Evolutionary conservation across 345 rosid genomes (phyloP).

Genomic region (Hibiscus syriacus): DNA sequence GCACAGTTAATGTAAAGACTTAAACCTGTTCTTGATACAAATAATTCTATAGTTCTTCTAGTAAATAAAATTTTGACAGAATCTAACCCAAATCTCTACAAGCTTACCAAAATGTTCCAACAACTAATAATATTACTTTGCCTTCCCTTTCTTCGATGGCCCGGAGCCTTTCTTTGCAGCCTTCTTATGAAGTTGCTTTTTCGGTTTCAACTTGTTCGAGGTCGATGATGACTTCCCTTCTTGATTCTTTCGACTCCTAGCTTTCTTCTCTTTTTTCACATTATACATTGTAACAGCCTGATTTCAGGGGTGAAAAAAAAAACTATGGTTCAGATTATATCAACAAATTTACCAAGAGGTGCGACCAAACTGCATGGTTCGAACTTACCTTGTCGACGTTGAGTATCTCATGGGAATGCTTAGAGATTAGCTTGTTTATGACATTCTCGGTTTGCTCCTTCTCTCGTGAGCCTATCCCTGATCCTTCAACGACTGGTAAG

Average conservation of each 20-base stretch:
- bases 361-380: neutral
- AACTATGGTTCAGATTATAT: neutral
- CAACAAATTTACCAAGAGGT: neutral
- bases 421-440: conserved; percentile 64
- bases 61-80: neutral
- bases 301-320: conserved; percentile 4
- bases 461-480: conserved; percentile 51
- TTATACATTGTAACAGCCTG: conserved; percentile 85
- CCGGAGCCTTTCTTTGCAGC: conserved; percentile 22
- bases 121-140: neutral
- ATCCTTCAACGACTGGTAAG: conserved; percentile 67
- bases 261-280: conserved; percentile 66
- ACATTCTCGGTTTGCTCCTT: conserved; percentile 79
- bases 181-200: conserved; percentile 32
- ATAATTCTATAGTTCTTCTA: neutral
- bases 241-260: conserved; percentile 18
- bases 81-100: neutral
- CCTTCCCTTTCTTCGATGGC: conserved; percentile 24
- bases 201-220: conserved; percentile 47
- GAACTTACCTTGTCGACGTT: conserved; percentile 66
- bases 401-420: conserved; percentile 81
- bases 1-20: no score
- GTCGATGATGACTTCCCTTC: conserved; percentile 29
- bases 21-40: conserved; percentile 1
- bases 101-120: neutral